Conservation (phyloP, 2,329 filamentous ascomycete species). For the Erysiphe pisi region DNA sequence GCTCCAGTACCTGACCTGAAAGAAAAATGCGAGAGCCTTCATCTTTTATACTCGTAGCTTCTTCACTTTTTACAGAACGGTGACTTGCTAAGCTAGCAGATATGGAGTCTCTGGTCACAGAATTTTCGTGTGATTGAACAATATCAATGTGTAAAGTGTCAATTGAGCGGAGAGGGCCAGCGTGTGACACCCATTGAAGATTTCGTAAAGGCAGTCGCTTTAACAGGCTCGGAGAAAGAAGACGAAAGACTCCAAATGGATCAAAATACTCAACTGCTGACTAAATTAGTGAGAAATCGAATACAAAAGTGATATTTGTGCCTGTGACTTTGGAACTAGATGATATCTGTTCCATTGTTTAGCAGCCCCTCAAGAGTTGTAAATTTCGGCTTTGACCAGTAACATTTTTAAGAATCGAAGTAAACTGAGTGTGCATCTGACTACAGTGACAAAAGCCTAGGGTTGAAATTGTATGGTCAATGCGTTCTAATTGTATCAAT, state of each 20-base stretch:
- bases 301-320: constrained; percentile 37
- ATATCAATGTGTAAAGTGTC: constrained; percentile 85
- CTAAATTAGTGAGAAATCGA: constrained; percentile 27
- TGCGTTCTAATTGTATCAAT: too few relatives aligned
- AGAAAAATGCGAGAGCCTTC: constrained; percentile 53
- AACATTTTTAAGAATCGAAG: too few relatives aligned
- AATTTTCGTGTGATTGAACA: constrained; percentile 46
- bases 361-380: background rate
- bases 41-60: constrained; percentile 39
- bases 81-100: constrained; percentile 36
- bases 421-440: too few relatives aligned
- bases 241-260: constrained; percentile 75
- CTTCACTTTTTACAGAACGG: constrained; percentile 37
- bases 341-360: constrained; percentile 46
- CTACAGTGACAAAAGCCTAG: too few relatives aligned
- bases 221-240: constrained; percentile 66
- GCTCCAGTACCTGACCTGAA: constrained; percentile 39
- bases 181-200: constrained; percentile 93
- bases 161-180: constrained; percentile 83
- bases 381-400: too few relatives aligned
- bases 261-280: constrained; percentile 84
- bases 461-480: too few relatives aligned
- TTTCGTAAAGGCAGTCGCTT: constrained; percentile 76
- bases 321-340: constrained; percentile 70
- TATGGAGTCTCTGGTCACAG: constrained; percentile 37